A percentile compares a stretch with the other conserved stretches of the same genome.
Evolutionary conservation across 2,329 filamentous ascomycete genomes (phyloP).

Genomic region (Cytospora leucostoma): DNA sequence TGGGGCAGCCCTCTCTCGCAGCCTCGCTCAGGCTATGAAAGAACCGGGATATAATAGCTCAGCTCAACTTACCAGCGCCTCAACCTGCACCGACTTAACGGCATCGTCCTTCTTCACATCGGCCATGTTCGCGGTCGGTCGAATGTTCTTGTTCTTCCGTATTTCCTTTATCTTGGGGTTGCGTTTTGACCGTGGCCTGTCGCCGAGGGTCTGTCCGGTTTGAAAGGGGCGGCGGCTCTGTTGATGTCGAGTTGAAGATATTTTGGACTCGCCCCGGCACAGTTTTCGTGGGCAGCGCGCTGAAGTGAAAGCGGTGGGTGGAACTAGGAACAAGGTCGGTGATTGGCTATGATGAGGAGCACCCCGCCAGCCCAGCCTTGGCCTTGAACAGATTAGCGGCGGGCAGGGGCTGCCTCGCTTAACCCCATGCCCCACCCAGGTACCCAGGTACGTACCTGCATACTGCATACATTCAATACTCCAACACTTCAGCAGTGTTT

Average conservation of each 20-base stretch:
- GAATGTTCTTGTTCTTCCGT: not conserved
- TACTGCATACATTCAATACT: not conserved
- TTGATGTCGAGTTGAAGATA: slow-evolving; percentile 18
- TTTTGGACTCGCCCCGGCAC: slow-evolving; percentile 12
- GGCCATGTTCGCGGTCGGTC: slow-evolving; percentile 52
- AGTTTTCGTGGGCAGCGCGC: slow-evolving; percentile 21
- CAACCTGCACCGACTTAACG: slow-evolving; percentile 87
- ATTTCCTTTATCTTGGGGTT: not conserved
- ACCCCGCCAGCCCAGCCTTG: slow-evolving; percentile 1
- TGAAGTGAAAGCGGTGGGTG: slow-evolving; percentile 18
- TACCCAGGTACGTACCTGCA: not conserved
- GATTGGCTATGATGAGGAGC: slow-evolving; percentile 4
- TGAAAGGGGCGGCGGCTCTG: not conserved
- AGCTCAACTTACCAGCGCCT: slow-evolving; percentile 74
- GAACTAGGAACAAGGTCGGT: not conserved
- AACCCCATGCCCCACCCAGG: not conserved
- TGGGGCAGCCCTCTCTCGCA: slow-evolving; percentile 30
- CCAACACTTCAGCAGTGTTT: not conserved
- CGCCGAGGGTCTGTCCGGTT: slow-evolving; percentile 15
- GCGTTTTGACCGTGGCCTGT: not conserved
- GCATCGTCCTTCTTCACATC: slow-evolving; percentile 66
- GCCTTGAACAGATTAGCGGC: not conserved
- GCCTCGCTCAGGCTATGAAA: slow-evolving; percentile 28
- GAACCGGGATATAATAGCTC: slow-evolving; percentile 33
- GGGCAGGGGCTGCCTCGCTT: not conserved